Base-by-base conservation (phyloP, 2,329 filamentous ascomycete species). In the Huntiella savannae region DNA sequence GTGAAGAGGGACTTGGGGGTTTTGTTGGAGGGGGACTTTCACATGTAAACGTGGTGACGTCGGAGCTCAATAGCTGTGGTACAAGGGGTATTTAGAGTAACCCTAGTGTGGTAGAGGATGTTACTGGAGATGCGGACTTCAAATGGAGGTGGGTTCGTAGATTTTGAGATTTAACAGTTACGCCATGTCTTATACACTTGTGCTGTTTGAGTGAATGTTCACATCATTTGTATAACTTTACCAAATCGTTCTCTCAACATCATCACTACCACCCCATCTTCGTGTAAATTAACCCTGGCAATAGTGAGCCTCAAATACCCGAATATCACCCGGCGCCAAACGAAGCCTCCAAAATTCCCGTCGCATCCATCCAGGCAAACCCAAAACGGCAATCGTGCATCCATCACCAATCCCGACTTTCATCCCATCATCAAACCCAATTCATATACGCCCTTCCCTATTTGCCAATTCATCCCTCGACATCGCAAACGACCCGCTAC, bases 291-390 rank as follows among this genome's bases (percentile, higher is more conserved):
- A 28, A 28, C 22, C 22, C 22, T 28, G 22, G 22, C 7, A 7
- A 4, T 28, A 10, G 22, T 35, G 15, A 19, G 7, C 8, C 10
- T 13, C 15, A 41, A 40, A 40, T 45, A 44, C 0, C 48, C 48
- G 41, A 13, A n/a, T 6, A 38, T 50, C 22, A 50, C 19, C 48
- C 48, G 45, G 48, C 48, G 48, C 48, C 45, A 50, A 45, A 36
- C 16, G 32, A 12, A 34, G 28, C 15, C 40, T 22, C 6, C 43
- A n/a, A 45, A 38, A 28, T 33, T 36, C 22, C 13, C 35, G 34
- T 22, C 36, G 12, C 28, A 15, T 33, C n/a, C 11, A 33, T 12
- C 28, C 22, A 28, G 22, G 22, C 22, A 28, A 28, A 28, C 22
- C 22, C 22, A 28, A 28, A 28, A 28, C 22, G 34, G 32, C 13